Evolutionary conservation across 2,329 filamentous ascomycete species (phyloP).

Genomic region (Colletotrichum graminicola): DNA sequence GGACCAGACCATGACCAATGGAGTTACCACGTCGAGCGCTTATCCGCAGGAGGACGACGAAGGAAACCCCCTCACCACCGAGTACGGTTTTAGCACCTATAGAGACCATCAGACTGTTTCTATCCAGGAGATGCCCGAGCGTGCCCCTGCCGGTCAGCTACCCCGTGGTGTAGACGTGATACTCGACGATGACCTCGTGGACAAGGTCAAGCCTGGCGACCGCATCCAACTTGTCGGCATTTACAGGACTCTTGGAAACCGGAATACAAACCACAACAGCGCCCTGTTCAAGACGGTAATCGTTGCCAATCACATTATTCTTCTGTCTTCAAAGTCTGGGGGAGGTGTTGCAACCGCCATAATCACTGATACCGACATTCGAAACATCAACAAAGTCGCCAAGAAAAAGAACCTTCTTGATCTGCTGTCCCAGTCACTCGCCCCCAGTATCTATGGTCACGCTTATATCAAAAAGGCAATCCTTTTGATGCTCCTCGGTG

Average conservation of each 20-base stretch:
- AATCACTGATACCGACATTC: slow-evolving; percentile 96
- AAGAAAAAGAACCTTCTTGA: slow-evolving; percentile 97
- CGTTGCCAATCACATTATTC: slow-evolving; percentile 93
- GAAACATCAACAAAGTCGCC: slow-evolving; percentile 97
- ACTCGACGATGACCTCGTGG: slow-evolving; percentile 95
- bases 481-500: slow-evolving; percentile 91
- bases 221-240: slow-evolving; percentile 97
- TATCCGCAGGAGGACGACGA: slow-evolving; percentile 95
- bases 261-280: slow-evolving; percentile 90
- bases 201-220: slow-evolving; percentile 94
- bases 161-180: slow-evolving; percentile 97
- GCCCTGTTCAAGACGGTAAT: slow-evolving; percentile 95
- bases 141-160: slow-evolving; percentile 93
- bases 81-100: slow-evolving; percentile 96
- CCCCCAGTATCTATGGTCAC: slow-evolving; percentile 96
- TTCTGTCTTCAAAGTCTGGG: slow-evolving; percentile 95
- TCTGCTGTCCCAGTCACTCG: slow-evolving; percentile 90
- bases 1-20: slow-evolving; percentile 97
- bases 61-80: slow-evolving; percentile 90
- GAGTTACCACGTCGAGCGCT: slow-evolving; percentile 88
- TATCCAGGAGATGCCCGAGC: slow-evolving; percentile 99
- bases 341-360: slow-evolving; percentile 91
- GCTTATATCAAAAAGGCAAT: slow-evolving; percentile 99
- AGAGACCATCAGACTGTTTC: slow-evolving; percentile 97
- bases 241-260: slow-evolving; percentile 92